A percentile compares a stretch with the other conserved stretches of the same genome.
These are phyloP conservation scores for Pseudocercospora eumusae DNA, from an alignment of 2,329 filamentous ascomycete species.

Conservation along the genomic window DNA sequence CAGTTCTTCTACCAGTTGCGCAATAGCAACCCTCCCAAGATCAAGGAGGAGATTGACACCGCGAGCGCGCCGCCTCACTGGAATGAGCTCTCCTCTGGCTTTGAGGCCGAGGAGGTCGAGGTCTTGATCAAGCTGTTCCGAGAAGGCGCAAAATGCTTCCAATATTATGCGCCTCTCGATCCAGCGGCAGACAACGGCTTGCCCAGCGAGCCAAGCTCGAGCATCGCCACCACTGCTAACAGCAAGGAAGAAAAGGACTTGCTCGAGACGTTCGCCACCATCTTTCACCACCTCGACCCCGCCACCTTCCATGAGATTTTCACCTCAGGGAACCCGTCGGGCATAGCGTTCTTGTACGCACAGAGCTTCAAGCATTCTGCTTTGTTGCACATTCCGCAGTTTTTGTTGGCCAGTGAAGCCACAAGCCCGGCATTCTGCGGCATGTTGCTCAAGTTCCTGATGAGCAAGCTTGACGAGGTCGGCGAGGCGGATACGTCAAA, in stretches of 20 bases:
- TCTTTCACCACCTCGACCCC: slow-evolving; percentile 97
- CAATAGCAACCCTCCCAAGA: slow-evolving; percentile 71
- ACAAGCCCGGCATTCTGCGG: slow-evolving; percentile 97
- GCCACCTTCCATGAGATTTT: slow-evolving; percentile 99
- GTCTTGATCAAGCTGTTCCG: slow-evolving; percentile 97
- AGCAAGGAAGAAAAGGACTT: slow-evolving; percentile 96
- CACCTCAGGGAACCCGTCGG: slow-evolving; percentile 45
- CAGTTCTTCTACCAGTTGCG: slow-evolving; percentile 95
- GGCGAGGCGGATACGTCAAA: slow-evolving; percentile 89
- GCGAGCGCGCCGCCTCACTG: slow-evolving; percentile 83
- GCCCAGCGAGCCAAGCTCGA: slow-evolving; percentile 69
- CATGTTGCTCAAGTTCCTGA: slow-evolving; percentile 95
- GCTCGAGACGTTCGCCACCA: slow-evolving; percentile 94
- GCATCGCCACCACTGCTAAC: slow-evolving; percentile 72
- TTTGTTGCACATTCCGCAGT: slow-evolving; percentile 92
- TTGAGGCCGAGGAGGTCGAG: slow-evolving; percentile 93
- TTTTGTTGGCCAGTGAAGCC: slow-evolving; percentile 96
- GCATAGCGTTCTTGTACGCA: slow-evolving; percentile 94
- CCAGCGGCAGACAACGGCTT: slow-evolving; percentile 70
- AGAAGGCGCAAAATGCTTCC: slow-evolving; percentile 92
- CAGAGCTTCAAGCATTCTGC: slow-evolving; percentile 98
- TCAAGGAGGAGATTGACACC: slow-evolving; percentile 65
- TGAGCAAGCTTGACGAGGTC: slow-evolving; percentile 94
- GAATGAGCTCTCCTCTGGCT: slow-evolving; percentile 93
- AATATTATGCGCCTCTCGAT: slow-evolving; percentile 93